phyloP scores from a whole-genome alignment of 1,284 basidiomycete species.

The Tilletiaria anomala region DNA sequence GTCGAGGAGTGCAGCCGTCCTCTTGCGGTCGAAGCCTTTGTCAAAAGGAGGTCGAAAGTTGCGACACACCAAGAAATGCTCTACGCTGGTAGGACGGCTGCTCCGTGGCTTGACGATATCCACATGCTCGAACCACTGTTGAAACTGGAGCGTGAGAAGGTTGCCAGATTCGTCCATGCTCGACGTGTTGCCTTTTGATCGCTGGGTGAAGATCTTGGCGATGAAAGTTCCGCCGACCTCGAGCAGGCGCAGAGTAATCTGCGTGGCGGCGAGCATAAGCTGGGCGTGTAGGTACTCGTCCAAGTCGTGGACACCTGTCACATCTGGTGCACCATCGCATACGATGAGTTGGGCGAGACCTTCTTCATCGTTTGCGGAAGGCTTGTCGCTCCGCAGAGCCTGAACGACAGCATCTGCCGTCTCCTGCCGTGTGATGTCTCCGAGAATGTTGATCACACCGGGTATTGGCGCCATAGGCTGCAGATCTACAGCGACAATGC shows the following conservation, averaged over 20 bases:
- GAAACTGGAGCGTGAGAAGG: constrained; percentile 1
- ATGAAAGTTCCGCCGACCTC: constrained; percentile 46
- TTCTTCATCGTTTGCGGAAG: no score
- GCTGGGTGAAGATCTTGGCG: constrained; percentile 47
- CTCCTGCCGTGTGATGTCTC: constrained; percentile 47
- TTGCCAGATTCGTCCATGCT: background rate
- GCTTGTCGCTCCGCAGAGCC: constrained; percentile 42
- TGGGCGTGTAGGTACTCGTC: constrained; percentile 50
- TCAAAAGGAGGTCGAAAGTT: constrained; percentile 38
- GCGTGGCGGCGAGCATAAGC: constrained; percentile 46
- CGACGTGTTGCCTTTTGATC: background rate
- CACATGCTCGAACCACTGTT: constrained; percentile 42
- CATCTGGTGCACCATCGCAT: constrained; percentile 51
- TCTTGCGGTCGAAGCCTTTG: background rate
- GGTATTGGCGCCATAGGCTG: constrained; percentile 49
- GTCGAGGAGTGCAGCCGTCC: background rate
- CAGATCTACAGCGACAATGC: constrained; percentile 47
- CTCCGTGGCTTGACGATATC: constrained; percentile 41
- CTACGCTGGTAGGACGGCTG: constrained; percentile 32
- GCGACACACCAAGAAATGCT: constrained; percentile 48
- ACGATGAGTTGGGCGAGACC: constrained; percentile 45
- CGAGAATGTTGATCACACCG: constrained; percentile 46
- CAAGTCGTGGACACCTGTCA: constrained; percentile 49
- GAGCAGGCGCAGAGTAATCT: constrained; percentile 46
- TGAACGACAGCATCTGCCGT: constrained; percentile 45